phyloP scores from a whole-genome alignment of 345 rosid genomes.

The Draba incana region DNA sequence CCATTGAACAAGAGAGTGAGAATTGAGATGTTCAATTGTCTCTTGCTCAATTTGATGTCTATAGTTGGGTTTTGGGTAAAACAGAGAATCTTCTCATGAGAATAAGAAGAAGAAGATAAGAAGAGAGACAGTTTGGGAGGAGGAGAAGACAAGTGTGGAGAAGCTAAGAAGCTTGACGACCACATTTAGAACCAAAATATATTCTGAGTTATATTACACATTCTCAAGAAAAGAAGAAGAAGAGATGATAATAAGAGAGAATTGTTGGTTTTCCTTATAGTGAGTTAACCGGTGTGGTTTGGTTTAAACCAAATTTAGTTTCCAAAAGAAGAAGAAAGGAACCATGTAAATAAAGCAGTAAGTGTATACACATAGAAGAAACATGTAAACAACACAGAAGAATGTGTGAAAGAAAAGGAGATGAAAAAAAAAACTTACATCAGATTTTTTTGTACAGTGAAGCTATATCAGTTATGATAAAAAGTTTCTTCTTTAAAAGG shows the following conservation, averaged over 20 bases:
- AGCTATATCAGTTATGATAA: conserved; percentile 35
- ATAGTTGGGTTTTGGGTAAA: conserved; percentile 6
- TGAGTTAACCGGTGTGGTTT: too few relatives aligned
- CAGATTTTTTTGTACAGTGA: conserved; percentile 41
- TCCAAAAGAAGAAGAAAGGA: background rate
- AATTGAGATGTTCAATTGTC: conserved; percentile 58
- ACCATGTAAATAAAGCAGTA: conserved; percentile 17
- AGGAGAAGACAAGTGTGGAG: conserved; percentile 20
- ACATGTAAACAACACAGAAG: conserved; percentile 30
- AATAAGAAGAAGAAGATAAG: background rate
- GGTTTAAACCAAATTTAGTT: too few relatives aligned
- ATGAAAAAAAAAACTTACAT: conserved; percentile 25
- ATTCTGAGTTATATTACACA: too few relatives aligned
- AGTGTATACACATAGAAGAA: conserved; percentile 31
- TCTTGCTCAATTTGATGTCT: conserved; percentile 45
- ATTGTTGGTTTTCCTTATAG: too few relatives aligned
- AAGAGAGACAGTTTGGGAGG: conserved; percentile 32
- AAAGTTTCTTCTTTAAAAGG: conserved; percentile 18
- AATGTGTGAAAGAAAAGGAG: conserved; percentile 24
- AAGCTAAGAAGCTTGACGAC: conserved; percentile 37
- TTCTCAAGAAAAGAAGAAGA: too few relatives aligned
- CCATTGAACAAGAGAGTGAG: conserved; percentile 54
- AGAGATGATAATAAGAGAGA: background rate
- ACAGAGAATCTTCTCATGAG: conserved; percentile 26
- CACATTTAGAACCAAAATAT: conserved; percentile 24